phyloP scores from a whole-genome alignment of 106 monocot species.

The Dendrobium chrysotoxum region DNA sequence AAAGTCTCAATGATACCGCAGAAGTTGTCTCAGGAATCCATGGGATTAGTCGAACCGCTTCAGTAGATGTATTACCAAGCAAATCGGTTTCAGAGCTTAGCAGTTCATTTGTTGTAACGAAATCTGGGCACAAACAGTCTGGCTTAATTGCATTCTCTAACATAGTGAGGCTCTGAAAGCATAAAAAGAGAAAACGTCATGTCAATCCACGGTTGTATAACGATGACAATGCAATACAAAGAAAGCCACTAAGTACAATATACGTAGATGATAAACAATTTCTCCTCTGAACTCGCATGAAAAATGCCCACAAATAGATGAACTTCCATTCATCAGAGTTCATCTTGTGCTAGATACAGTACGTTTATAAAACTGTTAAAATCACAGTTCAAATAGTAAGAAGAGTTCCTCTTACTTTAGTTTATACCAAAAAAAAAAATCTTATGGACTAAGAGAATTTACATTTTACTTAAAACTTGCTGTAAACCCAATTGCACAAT shows the following conservation, averaged over 20 bases:
- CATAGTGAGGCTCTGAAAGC: slow-evolving; percentile 61
- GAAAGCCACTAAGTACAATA: background rate
- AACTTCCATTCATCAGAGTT: background rate
- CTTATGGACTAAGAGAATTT: background rate
- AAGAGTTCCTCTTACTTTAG: background rate
- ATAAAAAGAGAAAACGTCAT: background rate
- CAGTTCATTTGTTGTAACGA: slow-evolving; percentile 70
- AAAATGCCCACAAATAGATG: background rate
- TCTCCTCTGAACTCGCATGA: too few species aligned
- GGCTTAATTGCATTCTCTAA: slow-evolving; percentile 72
- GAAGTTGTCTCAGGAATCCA: slow-evolving; percentile 72
- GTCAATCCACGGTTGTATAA: background rate
- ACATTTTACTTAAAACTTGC: background rate
- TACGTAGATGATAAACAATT: too few species aligned
- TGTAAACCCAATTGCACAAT: background rate
- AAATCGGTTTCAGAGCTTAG: slow-evolving; percentile 22
- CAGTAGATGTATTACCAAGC: slow-evolving; percentile 12
- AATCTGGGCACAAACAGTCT: slow-evolving; percentile 53
- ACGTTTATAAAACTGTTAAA: background rate
- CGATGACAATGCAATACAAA: background rate
- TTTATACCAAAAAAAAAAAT: background rate
- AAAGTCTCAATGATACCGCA: slow-evolving; percentile 70
- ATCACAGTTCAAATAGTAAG: background rate
- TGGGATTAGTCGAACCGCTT: slow-evolving; percentile 55
- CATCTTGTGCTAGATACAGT: background rate